A percentile compares a stretch with the other conserved stretches of the same genome.
Evolutionary conservation across 202 grass and related monocot genomes (phyloP).

Genomic region (Hordeum pubiflorum): DNA sequence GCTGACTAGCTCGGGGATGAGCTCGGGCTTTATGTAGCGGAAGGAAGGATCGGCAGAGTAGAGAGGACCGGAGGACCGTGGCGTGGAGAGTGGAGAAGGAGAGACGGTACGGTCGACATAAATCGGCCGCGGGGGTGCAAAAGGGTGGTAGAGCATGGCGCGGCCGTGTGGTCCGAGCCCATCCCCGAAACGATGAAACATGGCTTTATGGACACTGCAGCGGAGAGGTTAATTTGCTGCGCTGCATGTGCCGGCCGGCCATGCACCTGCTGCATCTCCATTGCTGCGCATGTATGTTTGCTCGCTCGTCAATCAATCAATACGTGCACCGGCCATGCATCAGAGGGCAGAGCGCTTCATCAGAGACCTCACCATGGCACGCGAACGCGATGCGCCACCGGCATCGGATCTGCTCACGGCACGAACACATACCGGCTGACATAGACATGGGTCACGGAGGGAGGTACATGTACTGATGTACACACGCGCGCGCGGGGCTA

Average conservation of each 20-base stretch:
- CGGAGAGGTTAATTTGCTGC: neutral
- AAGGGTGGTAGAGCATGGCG: neutral
- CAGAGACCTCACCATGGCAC: neutral
- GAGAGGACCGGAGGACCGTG: neutral
- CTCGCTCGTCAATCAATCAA: neutral
- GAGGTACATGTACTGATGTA: neutral
- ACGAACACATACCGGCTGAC: neutral
- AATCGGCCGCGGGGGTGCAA: neutral
- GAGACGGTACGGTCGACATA: neutral
- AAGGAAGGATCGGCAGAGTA: neutral
- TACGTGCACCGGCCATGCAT: neutral
- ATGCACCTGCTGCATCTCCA: neutral
- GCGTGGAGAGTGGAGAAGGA: neutral
- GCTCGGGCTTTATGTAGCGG: neutral
- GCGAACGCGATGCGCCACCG: neutral
- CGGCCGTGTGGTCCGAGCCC: neutral
- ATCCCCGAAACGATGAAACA: constrained; percentile 13
- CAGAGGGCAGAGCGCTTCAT: too few relatives aligned
- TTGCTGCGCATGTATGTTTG: neutral
- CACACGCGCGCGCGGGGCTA: too few relatives aligned
- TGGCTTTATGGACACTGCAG: constrained; percentile 6
- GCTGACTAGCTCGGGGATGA: neutral
- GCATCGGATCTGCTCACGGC: neutral
- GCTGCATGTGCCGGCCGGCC: neutral
- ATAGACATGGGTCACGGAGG: too few relatives aligned